phyloP scores from a whole-genome alignment of 495 filamentous ascomycete species.

The Aspergillus cristatus region DNA sequence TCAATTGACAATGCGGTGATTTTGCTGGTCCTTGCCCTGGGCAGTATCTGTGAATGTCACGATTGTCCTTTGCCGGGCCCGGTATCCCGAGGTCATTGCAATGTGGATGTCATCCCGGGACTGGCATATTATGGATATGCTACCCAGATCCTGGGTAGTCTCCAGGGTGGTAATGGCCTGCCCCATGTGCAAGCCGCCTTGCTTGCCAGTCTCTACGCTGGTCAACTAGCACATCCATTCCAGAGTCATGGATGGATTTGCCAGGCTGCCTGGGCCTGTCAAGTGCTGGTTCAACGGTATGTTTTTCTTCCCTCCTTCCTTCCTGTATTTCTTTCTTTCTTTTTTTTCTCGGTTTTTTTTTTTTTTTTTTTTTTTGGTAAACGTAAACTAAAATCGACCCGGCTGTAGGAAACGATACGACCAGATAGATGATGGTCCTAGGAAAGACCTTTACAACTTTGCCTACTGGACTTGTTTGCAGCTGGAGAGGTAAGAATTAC shows the following conservation, averaged over 20 bases:
- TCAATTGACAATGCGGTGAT: constrained; percentile 58
- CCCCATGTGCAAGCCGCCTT: constrained; percentile 78
- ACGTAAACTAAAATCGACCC: not conserved
- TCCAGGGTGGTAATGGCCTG: constrained; percentile 67
- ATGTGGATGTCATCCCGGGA: constrained; percentile 77
- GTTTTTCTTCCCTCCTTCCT: constrained; percentile 14
- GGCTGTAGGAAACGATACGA: constrained; percentile 26
- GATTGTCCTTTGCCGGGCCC: constrained; percentile 43
- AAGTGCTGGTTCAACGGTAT: constrained; percentile 68
- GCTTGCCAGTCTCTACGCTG: constrained; percentile 79
- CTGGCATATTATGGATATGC: constrained; percentile 82
- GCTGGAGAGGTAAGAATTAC: constrained; percentile 63
- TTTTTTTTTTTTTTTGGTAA: not conserved
- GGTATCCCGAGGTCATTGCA: constrained; percentile 17
- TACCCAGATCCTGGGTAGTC: constrained; percentile 74
- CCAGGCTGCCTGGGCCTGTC: constrained; percentile 65
- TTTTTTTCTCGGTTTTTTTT: too few relatives aligned
- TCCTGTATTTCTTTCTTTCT: too few relatives aligned
- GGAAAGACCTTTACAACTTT: constrained; percentile 53
- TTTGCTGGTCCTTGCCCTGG: constrained; percentile 66
- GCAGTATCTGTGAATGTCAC: constrained; percentile 59
- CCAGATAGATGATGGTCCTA: constrained; percentile 14
- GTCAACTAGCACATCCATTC: constrained; percentile 76
- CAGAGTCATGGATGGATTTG: constrained; percentile 87
- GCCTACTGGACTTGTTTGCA: constrained; percentile 94